A percentile compares a stretch with the other conserved stretches of the same genome.
Evolutionary conservation across 148 eudicot genomes (phyloP).

Genomic region (Chenopodium berlandieri): DNA sequence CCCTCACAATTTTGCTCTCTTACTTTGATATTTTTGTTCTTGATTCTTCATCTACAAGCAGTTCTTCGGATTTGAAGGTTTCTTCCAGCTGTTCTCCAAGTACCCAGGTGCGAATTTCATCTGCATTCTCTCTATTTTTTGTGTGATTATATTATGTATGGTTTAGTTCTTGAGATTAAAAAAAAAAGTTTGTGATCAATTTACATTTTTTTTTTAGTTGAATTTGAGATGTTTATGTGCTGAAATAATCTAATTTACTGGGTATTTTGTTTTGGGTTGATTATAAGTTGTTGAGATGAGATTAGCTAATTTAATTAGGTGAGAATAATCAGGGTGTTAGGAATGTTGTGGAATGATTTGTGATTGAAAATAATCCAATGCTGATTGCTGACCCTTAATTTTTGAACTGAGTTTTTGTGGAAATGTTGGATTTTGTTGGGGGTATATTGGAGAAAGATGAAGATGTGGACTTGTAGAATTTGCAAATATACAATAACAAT

Average conservation of each 20-base stretch:
- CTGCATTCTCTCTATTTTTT: neutral
- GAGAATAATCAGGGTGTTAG: neutral
- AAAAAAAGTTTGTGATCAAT: neutral
- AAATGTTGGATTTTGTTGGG: neutral
- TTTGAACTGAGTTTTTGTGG: neutral
- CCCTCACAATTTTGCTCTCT: slow-evolving; percentile 25
- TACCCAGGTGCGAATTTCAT: slow-evolving; percentile 27
- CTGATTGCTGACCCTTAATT: neutral
- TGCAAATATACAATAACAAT: too few species aligned
- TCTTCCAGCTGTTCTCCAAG: slow-evolving; percentile 1
- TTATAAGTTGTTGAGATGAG: neutral
- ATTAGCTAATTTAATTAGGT: neutral
- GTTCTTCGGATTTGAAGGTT: slow-evolving; percentile 12
- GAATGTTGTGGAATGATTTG: neutral
- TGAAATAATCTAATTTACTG: neutral
- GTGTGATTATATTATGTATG: neutral
- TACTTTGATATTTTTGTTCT: slow-evolving; percentile 26
- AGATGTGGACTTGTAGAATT: neutral
- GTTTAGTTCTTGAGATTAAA: neutral
- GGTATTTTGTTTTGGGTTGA: slow-evolving; percentile 5
- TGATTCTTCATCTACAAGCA: slow-evolving; percentile 20
- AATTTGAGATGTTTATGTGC: neutral
- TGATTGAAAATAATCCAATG: neutral
- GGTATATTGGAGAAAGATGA: neutral
- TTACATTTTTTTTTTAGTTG: neutral